Conservation (phyloP, 2,329 filamentous ascomycete genomes). For the Biscogniauxia mediterranea region DNA sequence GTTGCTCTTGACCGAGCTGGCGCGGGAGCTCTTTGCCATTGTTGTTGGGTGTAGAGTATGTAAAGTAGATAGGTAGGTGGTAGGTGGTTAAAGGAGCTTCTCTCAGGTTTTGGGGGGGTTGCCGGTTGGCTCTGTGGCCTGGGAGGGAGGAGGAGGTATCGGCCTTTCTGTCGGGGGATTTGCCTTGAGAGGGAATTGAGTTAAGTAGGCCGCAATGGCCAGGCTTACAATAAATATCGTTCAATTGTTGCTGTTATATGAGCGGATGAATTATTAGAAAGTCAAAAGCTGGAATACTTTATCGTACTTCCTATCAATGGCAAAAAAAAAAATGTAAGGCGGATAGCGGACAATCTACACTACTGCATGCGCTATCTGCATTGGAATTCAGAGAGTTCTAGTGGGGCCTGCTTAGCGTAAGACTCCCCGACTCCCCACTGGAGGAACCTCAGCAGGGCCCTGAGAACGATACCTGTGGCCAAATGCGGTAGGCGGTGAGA, state of each 20-base stretch:
- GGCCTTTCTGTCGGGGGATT: not conserved
- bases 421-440: not conserved
- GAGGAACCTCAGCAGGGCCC: not conserved
- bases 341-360: too few relatives aligned
- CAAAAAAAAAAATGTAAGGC: too few relatives aligned
- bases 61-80: not conserved
- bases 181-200: not conserved
- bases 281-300: too few relatives aligned
- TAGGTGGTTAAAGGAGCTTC: not conserved
- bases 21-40: constrained; percentile 87
- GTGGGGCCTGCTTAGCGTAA: not conserved
- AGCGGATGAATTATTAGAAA: not conserved
- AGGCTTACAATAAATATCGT: too few relatives aligned
- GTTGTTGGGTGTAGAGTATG: constrained; percentile 9
- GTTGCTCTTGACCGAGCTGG: constrained; percentile 79
- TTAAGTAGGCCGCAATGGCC: not conserved
- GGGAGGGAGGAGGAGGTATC: not conserved
- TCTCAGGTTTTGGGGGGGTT: not conserved
- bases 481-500: constrained; percentile 19
- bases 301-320: too few relatives aligned
- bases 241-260: not conserved
- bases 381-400: constrained; percentile 2
- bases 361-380: too few relatives aligned
- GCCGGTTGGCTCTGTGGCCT: not conserved
- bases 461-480: constrained; percentile 1